These are phyloP conservation scores for Rhexocercosporidium sp. DNA, from an alignment of 2,329 filamentous ascomycete genomes.

Conservation along the genomic window DNA sequence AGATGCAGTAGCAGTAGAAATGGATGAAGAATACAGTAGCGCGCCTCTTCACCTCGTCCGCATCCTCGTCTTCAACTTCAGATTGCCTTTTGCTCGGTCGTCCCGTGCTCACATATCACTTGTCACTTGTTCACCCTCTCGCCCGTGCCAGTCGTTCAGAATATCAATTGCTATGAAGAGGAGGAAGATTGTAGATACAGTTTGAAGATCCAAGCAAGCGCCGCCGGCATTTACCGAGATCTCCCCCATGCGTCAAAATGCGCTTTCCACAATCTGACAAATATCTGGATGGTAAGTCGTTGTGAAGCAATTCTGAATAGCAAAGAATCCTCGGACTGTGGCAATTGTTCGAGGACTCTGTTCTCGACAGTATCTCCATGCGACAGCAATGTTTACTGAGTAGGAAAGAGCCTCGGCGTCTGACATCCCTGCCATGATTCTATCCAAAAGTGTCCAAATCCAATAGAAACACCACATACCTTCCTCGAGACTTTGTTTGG, in stretches of 20 bases:
- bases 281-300: constrained; percentile 5
- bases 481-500: neutral
- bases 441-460: neutral
- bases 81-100: constrained; percentile 26
- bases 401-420: constrained; percentile 1
- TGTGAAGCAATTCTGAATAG: neutral
- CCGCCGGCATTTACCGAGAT: constrained; percentile 31
- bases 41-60: constrained; percentile 31
- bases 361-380: neutral
- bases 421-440: neutral
- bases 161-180: constrained; percentile 40
- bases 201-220: constrained; percentile 25
- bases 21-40: constrained; percentile 23
- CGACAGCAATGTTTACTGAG: neutral
- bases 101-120: constrained; percentile 37
- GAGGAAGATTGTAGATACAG: constrained; percentile 30
- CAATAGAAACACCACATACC: constrained; percentile 1
- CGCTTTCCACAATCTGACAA: constrained; percentile 18
- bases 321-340: neutral
- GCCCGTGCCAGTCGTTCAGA: constrained; percentile 32
- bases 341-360: neutral
- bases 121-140: constrained; percentile 30
- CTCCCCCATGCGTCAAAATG: constrained; percentile 12
- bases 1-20: constrained; percentile 28
- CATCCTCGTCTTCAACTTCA: constrained; percentile 29